These are phyloP conservation scores for Crucihimalaya himalaica DNA, from an alignment of 345 rosid genomes.

Conservation along the genomic window DNA sequence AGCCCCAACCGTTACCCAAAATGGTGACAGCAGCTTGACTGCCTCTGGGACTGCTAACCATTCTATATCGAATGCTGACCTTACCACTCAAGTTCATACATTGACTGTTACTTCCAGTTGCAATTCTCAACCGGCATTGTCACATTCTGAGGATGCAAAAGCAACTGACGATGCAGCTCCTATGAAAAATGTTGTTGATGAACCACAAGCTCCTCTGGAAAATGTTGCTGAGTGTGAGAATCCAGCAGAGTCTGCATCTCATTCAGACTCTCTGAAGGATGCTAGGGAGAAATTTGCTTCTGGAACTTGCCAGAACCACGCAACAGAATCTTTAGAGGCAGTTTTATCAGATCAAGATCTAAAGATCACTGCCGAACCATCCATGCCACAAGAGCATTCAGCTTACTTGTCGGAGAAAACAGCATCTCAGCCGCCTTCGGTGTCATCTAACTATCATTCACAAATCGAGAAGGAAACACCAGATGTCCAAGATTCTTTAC, in stretches of 20 bases:
- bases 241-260: conserved; percentile 22
- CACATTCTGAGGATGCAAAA: conserved; percentile 26
- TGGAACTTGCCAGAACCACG: conserved; percentile 16
- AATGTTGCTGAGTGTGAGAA: conserved; percentile 21
- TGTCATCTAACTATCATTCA: conserved; percentile 5
- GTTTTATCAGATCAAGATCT: conserved; percentile 11
- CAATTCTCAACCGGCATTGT: background rate
- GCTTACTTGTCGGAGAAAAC: conserved; percentile 1
- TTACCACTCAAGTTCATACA: conserved; percentile 5
- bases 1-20: conserved; percentile 8
- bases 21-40: conserved; percentile 14
- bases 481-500: background rate
- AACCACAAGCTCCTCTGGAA: background rate
- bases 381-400: conserved; percentile 13
- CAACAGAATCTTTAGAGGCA: background rate
- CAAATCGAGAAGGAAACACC: conserved; percentile 9
- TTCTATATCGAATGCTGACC: background rate
- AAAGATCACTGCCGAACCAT: conserved; percentile 6
- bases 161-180: conserved; percentile 22
- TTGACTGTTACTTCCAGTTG: conserved; percentile 16
- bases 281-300: background rate
- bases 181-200: background rate
- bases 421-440: background rate
- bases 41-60: conserved; percentile 10
- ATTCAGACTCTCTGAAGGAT: conserved; percentile 6